Evolutionary conservation across 1,284 basidiomycete species (phyloP).

Genomic region (Austroboletus novae-zelandiae): DNA sequence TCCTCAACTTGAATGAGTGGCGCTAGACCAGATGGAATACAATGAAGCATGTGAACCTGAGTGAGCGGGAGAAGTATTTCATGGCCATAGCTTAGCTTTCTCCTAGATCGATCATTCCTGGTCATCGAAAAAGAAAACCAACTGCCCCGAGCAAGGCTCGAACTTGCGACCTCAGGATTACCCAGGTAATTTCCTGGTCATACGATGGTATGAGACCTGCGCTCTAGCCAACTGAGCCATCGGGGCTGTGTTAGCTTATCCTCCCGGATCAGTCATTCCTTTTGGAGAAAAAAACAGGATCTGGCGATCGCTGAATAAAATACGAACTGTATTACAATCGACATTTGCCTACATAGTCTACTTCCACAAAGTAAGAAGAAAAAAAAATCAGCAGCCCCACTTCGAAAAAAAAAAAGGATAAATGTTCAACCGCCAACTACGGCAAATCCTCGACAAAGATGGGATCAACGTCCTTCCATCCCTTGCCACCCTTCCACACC

Average conservation of each 20-base stretch:
- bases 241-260: slow-evolving; percentile 13
- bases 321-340: neutral
- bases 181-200: slow-evolving; percentile 26
- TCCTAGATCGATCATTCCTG: no score
- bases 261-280: no score
- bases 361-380: no score
- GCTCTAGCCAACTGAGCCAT: slow-evolving; percentile 25
- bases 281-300: no score
- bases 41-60: no score
- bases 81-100: no score
- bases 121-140: neutral
- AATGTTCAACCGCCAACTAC: slow-evolving; percentile 2
- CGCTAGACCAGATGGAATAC: no score
- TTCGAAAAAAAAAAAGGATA: no score
- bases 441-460: slow-evolving; percentile 70
- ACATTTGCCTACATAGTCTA: neutral
- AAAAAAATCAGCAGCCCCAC: no score
- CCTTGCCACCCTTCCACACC: slow-evolving; percentile 47
- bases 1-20: no score
- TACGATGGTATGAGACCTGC: slow-evolving; percentile 32
- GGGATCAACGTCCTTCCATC: slow-evolving; percentile 71
- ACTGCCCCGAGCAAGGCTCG: slow-evolving; percentile 50
- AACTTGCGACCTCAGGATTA: slow-evolving; percentile 62
- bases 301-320: neutral
- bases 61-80: no score